Evolutionary conservation across 495 filamentous ascomycete genomes (phyloP).

Genomic region (Aspergillus sparsus): DNA sequence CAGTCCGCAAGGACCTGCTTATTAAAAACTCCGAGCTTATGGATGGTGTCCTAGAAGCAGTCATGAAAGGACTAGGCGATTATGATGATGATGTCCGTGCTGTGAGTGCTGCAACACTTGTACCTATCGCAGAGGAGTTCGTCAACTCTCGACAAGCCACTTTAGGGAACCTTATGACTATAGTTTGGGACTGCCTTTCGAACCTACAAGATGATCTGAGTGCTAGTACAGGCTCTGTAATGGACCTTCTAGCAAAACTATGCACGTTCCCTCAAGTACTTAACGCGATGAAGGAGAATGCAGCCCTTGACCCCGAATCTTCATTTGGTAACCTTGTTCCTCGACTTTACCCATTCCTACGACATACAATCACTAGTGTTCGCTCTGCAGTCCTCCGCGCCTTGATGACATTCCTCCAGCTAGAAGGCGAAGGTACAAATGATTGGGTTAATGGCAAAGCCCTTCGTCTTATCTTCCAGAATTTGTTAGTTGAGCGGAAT

Average conservation of each 20-base stretch:
- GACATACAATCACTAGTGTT: constrained; percentile 95
- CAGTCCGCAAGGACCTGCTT: constrained; percentile 88
- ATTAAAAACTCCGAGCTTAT: constrained; percentile 79
- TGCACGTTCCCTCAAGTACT: constrained; percentile 93
- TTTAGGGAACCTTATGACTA: constrained; percentile 79
- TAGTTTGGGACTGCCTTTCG: constrained; percentile 96
- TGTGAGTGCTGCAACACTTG: constrained; percentile 93
- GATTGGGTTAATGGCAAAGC: constrained; percentile 92
- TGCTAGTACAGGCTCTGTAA: constrained; percentile 94
- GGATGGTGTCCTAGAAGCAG: constrained; percentile 86
- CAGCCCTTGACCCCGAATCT: constrained; percentile 74
- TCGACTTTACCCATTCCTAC: constrained; percentile 90
- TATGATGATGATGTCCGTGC: constrained; percentile 93
- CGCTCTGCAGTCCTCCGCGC: constrained; percentile 90
- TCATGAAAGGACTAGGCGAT: constrained; percentile 93
- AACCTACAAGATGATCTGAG: constrained; percentile 94
- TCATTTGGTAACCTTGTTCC: constrained; percentile 92
- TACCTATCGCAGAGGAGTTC: constrained; percentile 93
- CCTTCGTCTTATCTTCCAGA: constrained; percentile 87
- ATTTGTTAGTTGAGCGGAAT: constrained; percentile 89
- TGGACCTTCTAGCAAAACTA: constrained; percentile 94
- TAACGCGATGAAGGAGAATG: constrained; percentile 90
- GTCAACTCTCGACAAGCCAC: constrained; percentile 76
- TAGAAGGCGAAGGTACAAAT: constrained; percentile 78
- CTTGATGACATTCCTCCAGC: constrained; percentile 85